Evolutionary conservation across 768 basidiomycete species (phyloP), one percentile per base, ranked within the genome.

Genomic region (Suillus decipiens): DNA sequence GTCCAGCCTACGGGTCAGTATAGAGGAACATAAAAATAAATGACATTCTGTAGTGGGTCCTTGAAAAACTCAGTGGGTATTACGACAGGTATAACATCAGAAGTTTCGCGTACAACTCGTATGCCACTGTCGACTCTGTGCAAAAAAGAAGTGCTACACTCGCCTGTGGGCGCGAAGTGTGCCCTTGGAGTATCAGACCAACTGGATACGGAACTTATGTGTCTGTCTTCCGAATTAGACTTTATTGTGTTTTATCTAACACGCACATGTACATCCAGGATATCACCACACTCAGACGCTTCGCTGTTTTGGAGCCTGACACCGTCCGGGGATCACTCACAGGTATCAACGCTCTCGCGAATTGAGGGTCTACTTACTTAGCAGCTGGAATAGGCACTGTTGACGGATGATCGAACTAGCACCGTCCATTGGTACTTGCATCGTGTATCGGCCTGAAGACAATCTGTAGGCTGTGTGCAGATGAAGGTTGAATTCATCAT

Each of bases 341-440:
- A 57, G 56, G 56, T 57, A 57, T 41, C 10, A 28, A 19, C 19
- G 39, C 28, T 41, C 39, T 7, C 10, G 11, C 39, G 24, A 41
- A 57, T 19, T 31, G 10, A 3, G 28, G 24, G 24, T 41, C n/a
- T 8, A 34, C 54, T 37, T 41, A 31, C 56, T 28, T 19, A 41
- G 24, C 39, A n/a, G 24, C 28, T 31, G 17, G 5, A 17, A 31
- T 12, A 57, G 56, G 39, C 39, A 19, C 56, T 41, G 28, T 57
- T 57, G 39, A 57, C 56, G 24, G 41, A 57, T 8, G 56, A 57
- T 41, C 56, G 56, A 17, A 57, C 39, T 6, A 28, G 17, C 28
- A 28, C 56, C 17, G 56, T 57, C 24, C 56, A 57, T 57, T 57
- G 56, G 56, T 57, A 57, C 56, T 57, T 57, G 56, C 56, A 57